A percentile compares a stretch with the other conserved stretches of the same genome.
Conservation (phyloP, 345 rosid genomes). For the Lumnitzera littorea region DNA sequence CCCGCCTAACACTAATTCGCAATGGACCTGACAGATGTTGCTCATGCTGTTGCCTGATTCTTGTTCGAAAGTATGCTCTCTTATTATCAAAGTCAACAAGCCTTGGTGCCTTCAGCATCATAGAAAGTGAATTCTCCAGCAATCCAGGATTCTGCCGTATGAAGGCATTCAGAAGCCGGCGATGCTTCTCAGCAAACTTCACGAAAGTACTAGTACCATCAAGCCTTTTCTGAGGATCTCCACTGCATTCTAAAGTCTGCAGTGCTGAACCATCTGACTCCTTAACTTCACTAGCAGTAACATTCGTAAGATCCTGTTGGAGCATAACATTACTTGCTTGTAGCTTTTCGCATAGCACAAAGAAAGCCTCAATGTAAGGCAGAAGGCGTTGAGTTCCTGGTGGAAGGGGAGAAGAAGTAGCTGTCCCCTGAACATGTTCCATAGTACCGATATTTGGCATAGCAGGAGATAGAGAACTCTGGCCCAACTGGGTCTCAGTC, state of each 20-base stretch:
- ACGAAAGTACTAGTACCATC: conserved; percentile 77
- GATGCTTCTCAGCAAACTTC: conserved; percentile 92
- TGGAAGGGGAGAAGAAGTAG: conserved; percentile 69
- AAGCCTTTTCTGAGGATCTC: conserved; percentile 57
- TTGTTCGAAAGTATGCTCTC: conserved; percentile 85
- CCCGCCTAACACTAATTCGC: conserved; percentile 83
- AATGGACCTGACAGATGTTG: conserved; percentile 86
- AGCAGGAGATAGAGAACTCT: conserved; percentile 36
- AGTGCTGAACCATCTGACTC: conserved; percentile 54
- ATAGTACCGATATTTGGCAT: conserved; percentile 37
- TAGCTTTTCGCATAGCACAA: conserved; percentile 86
- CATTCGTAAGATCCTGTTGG: conserved; percentile 65
- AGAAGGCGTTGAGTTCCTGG: conserved; percentile 93
- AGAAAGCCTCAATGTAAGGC: conserved; percentile 94
- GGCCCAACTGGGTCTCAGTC: conserved; percentile 80
- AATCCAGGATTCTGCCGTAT: conserved; percentile 80
- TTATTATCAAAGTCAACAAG: conserved; percentile 93
- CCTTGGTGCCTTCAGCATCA: conserved; percentile 92
- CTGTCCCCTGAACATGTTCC: conserved; percentile 52
- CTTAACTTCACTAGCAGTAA: conserved; percentile 79
- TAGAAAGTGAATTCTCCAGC: conserved; percentile 84
- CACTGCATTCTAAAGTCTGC: conserved; percentile 21
- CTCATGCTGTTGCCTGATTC: conserved; percentile 85
- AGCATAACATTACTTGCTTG: conserved; percentile 42
- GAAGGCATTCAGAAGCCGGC: conserved; percentile 83